Conservation (phyloP, 1,139 yeast genomes). For the Suhomyces yuchorum region DNA sequence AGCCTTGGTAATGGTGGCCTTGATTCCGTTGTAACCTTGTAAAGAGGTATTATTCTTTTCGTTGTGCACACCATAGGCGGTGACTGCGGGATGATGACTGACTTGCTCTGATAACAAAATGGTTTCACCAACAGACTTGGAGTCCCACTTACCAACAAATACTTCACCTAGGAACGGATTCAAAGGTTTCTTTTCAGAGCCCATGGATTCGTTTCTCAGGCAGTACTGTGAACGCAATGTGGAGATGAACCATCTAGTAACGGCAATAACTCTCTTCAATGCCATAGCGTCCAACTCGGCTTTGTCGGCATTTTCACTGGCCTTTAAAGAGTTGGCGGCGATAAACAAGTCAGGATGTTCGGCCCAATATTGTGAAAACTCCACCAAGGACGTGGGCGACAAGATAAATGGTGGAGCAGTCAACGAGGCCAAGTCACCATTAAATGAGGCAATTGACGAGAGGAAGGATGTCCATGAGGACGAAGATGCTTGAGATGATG, state of each 20-base stretch:
- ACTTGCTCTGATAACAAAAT: conserved; percentile 85
- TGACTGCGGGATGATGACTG: conserved; percentile 93
- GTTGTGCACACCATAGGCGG: conserved; percentile 81
- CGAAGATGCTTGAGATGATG: conserved; percentile 28
- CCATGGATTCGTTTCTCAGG: conserved; percentile 86
- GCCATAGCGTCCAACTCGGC: conserved; percentile 53
- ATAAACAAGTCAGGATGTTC: conserved; percentile 84
- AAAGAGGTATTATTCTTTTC: conserved; percentile 66
- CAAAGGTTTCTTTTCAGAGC: conserved; percentile 92
- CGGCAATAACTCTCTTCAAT: conserved; percentile 69
- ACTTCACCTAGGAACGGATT: conserved; percentile 94
- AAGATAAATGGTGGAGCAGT: conserved; percentile 99
- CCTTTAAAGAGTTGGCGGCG: conserved; percentile 54
- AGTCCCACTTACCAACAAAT: conserved; percentile 82
- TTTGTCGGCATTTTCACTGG: conserved; percentile 28
- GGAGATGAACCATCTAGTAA: conserved; percentile 87
- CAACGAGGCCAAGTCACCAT: conserved; percentile 89
- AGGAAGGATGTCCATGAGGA: conserved; percentile 83
- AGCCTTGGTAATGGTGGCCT: conserved; percentile 79
- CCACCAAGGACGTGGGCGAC: conserved; percentile 85
- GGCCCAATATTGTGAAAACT: conserved; percentile 92
- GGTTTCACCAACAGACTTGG: conserved; percentile 64
- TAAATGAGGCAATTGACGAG: conserved; percentile 88
- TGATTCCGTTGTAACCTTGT: conserved; percentile 89
- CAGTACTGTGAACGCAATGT: conserved; percentile 92